phyloP scores from a whole-genome alignment of 345 rosid genomes.

The Psidium friedrichsthalianum region DNA sequence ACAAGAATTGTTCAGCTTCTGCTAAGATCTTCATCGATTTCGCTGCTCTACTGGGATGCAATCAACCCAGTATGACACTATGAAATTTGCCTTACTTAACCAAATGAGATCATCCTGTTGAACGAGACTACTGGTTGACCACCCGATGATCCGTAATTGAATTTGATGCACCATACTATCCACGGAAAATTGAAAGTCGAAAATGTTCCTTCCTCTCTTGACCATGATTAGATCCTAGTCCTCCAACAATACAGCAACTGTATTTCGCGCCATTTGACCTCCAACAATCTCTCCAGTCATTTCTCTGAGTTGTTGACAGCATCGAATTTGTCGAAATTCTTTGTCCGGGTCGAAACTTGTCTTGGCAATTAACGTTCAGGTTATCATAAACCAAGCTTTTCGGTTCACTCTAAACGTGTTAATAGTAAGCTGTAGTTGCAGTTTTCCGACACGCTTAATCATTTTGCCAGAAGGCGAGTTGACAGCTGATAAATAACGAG shows the following conservation, averaged over 20 bases:
- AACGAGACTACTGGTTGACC: not conserved
- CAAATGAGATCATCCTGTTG: not conserved
- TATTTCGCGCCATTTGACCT: not conserved
- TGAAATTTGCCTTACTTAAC: not conserved
- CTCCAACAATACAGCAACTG: not conserved
- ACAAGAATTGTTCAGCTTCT: not conserved
- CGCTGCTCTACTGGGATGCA: not conserved
- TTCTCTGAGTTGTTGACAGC: not conserved
- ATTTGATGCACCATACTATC: not conserved
- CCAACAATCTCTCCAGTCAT: not conserved
- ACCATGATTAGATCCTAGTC: not conserved
- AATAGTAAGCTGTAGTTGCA: not conserved
- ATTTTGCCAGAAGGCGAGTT: not conserved
- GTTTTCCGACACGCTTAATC: not conserved
- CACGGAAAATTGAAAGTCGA: not conserved
- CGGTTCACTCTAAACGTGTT: not conserved
- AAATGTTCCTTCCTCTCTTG: not conserved
- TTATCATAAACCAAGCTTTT: not conserved
- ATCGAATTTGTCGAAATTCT: not conserved
- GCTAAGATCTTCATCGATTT: not conserved
- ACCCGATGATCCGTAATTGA: not conserved
- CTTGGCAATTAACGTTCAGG: not conserved
- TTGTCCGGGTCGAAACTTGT: not conserved
- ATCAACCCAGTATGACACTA: not conserved
- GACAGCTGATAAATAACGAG: not conserved